These are phyloP conservation scores for Ceratocystis lukuohia DNA, from an alignment of 2,329 filamentous ascomycete genomes.

Conservation along the genomic window DNA sequence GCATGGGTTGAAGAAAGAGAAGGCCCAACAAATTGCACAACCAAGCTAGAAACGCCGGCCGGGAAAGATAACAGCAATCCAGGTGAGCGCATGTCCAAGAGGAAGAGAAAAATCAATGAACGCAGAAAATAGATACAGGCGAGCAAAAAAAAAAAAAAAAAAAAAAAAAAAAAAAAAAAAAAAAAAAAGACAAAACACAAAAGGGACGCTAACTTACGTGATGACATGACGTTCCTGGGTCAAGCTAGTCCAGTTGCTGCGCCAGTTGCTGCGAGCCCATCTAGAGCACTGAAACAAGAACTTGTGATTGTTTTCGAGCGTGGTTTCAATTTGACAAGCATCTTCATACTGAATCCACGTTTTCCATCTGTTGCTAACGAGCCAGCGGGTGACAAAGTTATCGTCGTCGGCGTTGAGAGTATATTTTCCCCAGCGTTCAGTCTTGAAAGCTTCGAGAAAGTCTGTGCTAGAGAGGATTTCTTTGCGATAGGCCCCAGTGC, in stretches of 20 bases:
- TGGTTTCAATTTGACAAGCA: slow-evolving; percentile 85
- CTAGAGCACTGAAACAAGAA: slow-evolving; percentile 88
- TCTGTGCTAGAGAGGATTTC: slow-evolving; percentile 73
- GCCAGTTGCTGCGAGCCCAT: slow-evolving; percentile 96
- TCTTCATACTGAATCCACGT: slow-evolving; percentile 90
- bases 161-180: neutral
- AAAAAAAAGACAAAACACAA: slow-evolving; percentile 4
- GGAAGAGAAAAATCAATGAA: neutral
- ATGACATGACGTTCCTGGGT: slow-evolving; percentile 72
- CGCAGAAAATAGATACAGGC: neutral
- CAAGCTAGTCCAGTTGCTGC: slow-evolving; percentile 87
- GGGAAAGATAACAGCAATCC: neutral
- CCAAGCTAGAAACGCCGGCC: neutral
- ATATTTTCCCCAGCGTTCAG: slow-evolving; percentile 78
- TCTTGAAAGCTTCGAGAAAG: slow-evolving; percentile 80
- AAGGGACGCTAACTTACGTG: slow-evolving; percentile 50
- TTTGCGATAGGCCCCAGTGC: slow-evolving; percentile 82
- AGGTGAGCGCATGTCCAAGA: neutral
- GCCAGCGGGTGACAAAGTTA: slow-evolving; percentile 95
- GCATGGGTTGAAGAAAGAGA: slow-evolving; percentile 10
- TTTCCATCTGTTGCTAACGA: slow-evolving; percentile 83
- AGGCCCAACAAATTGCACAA: slow-evolving; percentile 12
- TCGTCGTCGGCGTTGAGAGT: slow-evolving; percentile 94
- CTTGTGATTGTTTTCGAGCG: slow-evolving; percentile 74
- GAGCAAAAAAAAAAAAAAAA: neutral